Evolutionary conservation across 176 grass and related monocot genomes (phyloP).

Genomic region (Bonia amplexicaulis): DNA sequence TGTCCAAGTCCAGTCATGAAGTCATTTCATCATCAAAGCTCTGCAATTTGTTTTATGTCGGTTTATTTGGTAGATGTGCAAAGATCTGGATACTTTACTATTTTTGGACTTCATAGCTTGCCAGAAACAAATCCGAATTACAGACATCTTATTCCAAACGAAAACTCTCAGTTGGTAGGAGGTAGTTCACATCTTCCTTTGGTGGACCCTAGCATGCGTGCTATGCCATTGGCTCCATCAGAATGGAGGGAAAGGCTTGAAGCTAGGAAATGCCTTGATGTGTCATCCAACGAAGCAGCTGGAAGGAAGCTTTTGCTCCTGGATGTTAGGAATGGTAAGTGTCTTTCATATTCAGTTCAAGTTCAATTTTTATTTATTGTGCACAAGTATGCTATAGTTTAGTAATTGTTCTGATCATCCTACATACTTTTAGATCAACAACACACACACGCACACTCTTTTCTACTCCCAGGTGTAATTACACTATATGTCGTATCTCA

Average conservation of each 20-base stretch:
- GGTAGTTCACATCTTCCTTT: slow-evolving; percentile 80
- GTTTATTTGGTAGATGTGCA: neutral
- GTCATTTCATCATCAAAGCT: slow-evolving; percentile 2
- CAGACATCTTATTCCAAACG: slow-evolving; percentile 26
- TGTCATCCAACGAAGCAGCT: slow-evolving; percentile 20
- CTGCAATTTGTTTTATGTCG: neutral
- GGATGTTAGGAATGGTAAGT: slow-evolving; percentile 93
- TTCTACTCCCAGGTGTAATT: too few species aligned
- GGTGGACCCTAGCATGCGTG: slow-evolving; percentile 62
- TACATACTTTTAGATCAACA: neutral
- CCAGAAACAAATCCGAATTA: neutral
- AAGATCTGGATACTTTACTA: neutral
- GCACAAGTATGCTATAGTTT: neutral
- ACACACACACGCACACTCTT: neutral
- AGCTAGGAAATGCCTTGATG: slow-evolving; percentile 31
- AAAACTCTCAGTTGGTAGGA: slow-evolving; percentile 73
- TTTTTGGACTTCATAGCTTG: neutral
- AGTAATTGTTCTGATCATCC: neutral
- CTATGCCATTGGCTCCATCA: slow-evolving; percentile 62
- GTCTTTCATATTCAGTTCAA: neutral
- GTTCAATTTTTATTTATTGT: neutral
- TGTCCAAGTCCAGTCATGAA: neutral
- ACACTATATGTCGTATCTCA: too few species aligned
- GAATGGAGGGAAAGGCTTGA: slow-evolving; percentile 75
- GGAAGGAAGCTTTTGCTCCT: slow-evolving; percentile 58